These are phyloP conservation scores for Voacanga thouarsii DNA, from an alignment of 257 asterid species.

Conservation along the genomic window DNA sequence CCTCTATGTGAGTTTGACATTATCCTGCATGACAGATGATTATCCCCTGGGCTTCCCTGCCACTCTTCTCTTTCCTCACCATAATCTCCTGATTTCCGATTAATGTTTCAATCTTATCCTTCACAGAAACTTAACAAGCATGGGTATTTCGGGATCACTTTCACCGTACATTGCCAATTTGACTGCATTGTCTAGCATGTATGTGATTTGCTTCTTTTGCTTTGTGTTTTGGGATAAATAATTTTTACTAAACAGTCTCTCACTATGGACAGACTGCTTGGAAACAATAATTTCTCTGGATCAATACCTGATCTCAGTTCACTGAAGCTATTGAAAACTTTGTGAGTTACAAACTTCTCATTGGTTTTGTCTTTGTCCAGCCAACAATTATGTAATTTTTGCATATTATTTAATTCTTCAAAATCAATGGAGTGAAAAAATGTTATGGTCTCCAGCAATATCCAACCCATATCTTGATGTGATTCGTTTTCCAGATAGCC, in stretches of 20 bases:
- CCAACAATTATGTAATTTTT: not conserved
- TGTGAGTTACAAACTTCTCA: conserved; percentile 53
- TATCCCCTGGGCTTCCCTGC: not conserved
- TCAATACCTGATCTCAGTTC: conserved; percentile 68
- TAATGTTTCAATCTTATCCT: conserved; percentile 1
- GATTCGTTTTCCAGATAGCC: not conserved
- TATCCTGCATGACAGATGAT: not conserved
- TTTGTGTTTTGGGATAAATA: not conserved
- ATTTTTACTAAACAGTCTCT: conserved; percentile 20
- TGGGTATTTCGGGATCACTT: conserved; percentile 74
- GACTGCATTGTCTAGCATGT: conserved; percentile 81
- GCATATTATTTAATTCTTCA: not conserved
- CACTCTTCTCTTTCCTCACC: not conserved
- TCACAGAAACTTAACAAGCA: conserved; percentile 67
- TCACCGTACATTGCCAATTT: conserved; percentile 62
- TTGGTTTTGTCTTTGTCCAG: not conserved
- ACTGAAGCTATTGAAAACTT: conserved; percentile 50
- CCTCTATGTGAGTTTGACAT: conserved; percentile 60
- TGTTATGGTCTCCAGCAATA: not conserved
- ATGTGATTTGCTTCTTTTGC: conserved; percentile 21
- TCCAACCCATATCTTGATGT: not conserved
- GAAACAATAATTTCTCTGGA: conserved; percentile 74
- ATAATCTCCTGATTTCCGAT: not conserved
- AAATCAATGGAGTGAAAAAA: not conserved
- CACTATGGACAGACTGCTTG: conserved; percentile 58